Evolutionary conservation across 2,329 filamentous ascomycete species (phyloP).

Genomic region (Ophiocordyceps australis): DNA sequence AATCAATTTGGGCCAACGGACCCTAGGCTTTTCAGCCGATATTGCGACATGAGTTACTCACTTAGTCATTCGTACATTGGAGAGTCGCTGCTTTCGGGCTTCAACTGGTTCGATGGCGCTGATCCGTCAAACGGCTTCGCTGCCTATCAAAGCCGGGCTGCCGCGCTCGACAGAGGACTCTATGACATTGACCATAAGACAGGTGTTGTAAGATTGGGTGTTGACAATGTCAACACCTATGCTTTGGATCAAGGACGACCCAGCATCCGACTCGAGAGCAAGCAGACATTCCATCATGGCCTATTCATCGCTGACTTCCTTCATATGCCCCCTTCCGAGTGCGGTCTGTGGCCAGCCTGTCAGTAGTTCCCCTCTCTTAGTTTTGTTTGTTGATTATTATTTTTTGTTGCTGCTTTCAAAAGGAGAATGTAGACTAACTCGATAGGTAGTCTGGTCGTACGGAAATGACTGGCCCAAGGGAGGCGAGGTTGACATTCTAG

Average conservation of each 20-base stretch:
- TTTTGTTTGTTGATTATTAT: no score
- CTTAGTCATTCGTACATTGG: conserved; percentile 23
- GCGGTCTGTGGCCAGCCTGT: conserved; percentile 60
- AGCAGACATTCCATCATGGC: conserved; percentile 42
- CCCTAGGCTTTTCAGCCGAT: conserved; percentile 2
- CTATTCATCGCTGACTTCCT: conserved; percentile 54
- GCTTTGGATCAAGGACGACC: conserved; percentile 21
- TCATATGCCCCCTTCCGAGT: conserved; percentile 55
- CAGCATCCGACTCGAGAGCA: conserved; percentile 51
- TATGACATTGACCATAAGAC: conserved; percentile 21
- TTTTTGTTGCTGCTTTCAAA: no score
- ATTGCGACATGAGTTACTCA: conserved; percentile 17
- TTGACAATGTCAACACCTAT: conserved; percentile 22
- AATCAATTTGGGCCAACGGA: background rate
- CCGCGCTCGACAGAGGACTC: conserved; percentile 19
- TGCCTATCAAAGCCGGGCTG: conserved; percentile 27
- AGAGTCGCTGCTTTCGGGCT: conserved; percentile 23
- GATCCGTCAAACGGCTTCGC: conserved; percentile 56
- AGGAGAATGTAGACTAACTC: conserved; percentile 1
- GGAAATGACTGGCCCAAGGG: conserved; percentile 38
- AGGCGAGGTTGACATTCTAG: conserved; percentile 54
- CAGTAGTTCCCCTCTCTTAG: conserved; percentile 10
- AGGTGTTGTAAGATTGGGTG: conserved; percentile 24
- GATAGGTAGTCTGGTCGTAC: conserved; percentile 28
- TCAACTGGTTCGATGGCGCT: conserved; percentile 27